Evolutionary conservation across 75 land plant genomes (phyloP).

Genomic region (Selaginella moellendorffii): DNA sequence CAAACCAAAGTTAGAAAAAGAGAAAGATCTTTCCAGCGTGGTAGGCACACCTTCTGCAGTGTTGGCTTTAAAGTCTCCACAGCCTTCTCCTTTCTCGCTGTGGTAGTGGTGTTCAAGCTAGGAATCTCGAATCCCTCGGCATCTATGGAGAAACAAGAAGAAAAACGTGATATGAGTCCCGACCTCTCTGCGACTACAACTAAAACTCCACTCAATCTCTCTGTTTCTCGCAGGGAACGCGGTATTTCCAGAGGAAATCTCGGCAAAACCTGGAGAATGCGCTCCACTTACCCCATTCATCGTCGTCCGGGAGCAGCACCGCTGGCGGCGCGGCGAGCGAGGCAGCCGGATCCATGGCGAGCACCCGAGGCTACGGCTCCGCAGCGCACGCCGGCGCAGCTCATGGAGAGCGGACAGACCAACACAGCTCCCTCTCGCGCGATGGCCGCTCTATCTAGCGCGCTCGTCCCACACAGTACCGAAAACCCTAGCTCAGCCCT

Average conservation of each 20-base stretch:
- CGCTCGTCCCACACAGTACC: no score
- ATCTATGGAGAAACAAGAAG: slow-evolving; percentile 31
- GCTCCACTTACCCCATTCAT: neutral
- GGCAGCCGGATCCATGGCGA: neutral
- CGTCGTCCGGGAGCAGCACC: neutral
- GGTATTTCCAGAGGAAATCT: neutral
- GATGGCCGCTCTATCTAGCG: no score
- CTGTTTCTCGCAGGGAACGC: no score
- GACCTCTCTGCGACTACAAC: neutral
- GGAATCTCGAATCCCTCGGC: slow-evolving; percentile 94
- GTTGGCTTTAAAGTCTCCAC: slow-evolving; percentile 8
- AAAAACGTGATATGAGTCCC: neutral
- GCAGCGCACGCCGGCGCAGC: neutral
- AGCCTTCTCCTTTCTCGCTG: slow-evolving; percentile 15
- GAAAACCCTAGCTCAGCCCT: no score
- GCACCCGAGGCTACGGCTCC: neutral
- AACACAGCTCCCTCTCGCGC: no score
- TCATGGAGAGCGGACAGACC: neutral
- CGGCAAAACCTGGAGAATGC: neutral
- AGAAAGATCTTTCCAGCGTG: no score
- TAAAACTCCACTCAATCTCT: neutral
- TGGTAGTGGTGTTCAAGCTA: slow-evolving; percentile 46
- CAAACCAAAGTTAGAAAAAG: neutral
- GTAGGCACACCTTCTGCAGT: neutral
- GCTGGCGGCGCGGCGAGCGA: neutral